Conservation (phyloP, 345 rosid species). For the Eutrema japonicum region DNA sequence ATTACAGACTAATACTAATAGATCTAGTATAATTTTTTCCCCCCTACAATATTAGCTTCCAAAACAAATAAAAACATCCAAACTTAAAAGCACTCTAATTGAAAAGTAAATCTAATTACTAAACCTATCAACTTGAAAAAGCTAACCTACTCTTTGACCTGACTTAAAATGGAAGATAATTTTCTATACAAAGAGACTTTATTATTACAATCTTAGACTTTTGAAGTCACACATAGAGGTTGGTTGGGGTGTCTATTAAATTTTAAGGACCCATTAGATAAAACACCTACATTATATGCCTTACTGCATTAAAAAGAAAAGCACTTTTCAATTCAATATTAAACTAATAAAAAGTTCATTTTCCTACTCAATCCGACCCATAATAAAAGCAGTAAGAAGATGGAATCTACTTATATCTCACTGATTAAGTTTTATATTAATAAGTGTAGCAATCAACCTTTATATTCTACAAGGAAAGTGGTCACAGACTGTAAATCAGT, state of each 20-base stretch:
- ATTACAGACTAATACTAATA: not conserved
- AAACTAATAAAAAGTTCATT: constrained; percentile 29
- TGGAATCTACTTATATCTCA: constrained; percentile 38
- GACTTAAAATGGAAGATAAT: constrained; percentile 7
- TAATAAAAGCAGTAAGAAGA: constrained; percentile 26
- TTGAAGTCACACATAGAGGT: constrained; percentile 14
- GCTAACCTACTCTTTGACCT: constrained; percentile 16
- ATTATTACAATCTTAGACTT: constrained; percentile 11
- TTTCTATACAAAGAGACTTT: not conserved
- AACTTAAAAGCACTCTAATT: not conserved
- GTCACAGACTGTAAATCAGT: constrained; percentile 42
- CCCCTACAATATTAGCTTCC: not conserved
- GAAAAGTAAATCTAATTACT: constrained; percentile 5
- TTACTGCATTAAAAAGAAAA: constrained; percentile 62
- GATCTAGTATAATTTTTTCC: not conserved
- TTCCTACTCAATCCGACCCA: constrained; percentile 38
- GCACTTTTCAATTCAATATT: constrained; percentile 40
- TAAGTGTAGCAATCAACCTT: constrained; percentile 35
- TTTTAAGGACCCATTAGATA: constrained; percentile 32
- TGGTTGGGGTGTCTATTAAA: constrained; percentile 43
- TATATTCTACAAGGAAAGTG: constrained; percentile 43
- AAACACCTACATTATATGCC: constrained; percentile 49
- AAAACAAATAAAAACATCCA: not conserved
- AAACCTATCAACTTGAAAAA: not conserved
- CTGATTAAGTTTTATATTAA: constrained; percentile 36